Evolutionary conservation across 768 basidiomycete genomes (phyloP).

Genomic region (Infundibulicybe gibba): DNA sequence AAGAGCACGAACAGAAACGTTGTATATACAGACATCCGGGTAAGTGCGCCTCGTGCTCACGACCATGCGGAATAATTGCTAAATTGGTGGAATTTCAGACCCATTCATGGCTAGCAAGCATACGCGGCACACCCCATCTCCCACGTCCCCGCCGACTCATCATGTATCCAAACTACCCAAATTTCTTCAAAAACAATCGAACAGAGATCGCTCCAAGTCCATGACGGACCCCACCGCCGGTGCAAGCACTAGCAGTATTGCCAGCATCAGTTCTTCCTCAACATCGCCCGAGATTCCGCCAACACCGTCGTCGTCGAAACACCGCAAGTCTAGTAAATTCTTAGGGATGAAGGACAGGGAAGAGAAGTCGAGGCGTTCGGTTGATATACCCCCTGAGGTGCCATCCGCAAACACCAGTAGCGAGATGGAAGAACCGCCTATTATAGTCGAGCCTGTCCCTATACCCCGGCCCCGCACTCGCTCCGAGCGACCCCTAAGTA

Average conservation of each 20-base stretch:
- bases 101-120: slow-evolving; percentile 42
- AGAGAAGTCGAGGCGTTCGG: slow-evolving; percentile 16
- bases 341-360: slow-evolving; percentile 31
- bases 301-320: slow-evolving; percentile 19
- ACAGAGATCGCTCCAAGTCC: slow-evolving; percentile 59
- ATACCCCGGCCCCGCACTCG: slow-evolving; percentile 53
- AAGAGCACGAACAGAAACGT: too few species aligned
- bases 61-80: too few species aligned
- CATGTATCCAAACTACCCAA: slow-evolving; percentile 58
- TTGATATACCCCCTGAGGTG: slow-evolving; percentile 3
- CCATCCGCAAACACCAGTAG: slow-evolving; percentile 4
- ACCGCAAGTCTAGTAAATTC: slow-evolving; percentile 30
- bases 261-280: slow-evolving; percentile 23
- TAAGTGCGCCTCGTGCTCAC: too few species aligned
- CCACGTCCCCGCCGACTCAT: slow-evolving; percentile 35
- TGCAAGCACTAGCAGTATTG: slow-evolving; percentile 36
- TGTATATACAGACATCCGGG: too few species aligned
- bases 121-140: slow-evolving; percentile 36
- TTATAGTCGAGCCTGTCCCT: slow-evolving; percentile 62
- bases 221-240: slow-evolving; percentile 35
- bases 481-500: slow-evolving; percentile 51
- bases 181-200: slow-evolving; percentile 60
- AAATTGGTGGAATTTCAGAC: too few species aligned
- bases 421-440: slow-evolving; percentile 49
- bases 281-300: slow-evolving; percentile 22